Percentiles rank a stretch among this genome's conserved stretches.
Conservation (phyloP, 2,329 filamentous ascomycete species). For the Sporothrix inflata region DNA sequence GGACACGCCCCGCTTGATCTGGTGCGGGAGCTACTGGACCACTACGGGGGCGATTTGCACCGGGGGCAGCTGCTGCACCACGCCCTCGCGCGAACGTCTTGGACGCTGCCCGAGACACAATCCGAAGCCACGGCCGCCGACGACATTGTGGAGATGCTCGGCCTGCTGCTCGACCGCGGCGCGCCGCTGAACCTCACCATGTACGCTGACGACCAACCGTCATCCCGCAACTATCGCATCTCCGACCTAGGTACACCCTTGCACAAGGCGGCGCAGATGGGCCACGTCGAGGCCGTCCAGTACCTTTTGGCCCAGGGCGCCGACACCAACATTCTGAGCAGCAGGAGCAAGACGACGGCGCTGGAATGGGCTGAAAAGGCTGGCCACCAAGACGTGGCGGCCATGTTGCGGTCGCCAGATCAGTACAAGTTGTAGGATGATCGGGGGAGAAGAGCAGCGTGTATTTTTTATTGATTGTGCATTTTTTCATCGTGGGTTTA, state of each 20-base stretch:
- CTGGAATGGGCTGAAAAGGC: constrained; percentile 20
- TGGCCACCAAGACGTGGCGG: constrained; percentile 2
- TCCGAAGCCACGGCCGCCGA: background rate
- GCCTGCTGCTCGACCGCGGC: too few species aligned
- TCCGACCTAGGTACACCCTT: background rate
- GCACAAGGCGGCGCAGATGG: background rate
- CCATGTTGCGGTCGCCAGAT: constrained; percentile 41
- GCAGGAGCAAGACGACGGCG: constrained; percentile 12
- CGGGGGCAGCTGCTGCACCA: constrained; percentile 22
- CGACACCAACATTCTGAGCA: constrained; percentile 4
- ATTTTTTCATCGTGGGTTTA: too few species aligned
- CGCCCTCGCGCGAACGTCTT: constrained; percentile 6
- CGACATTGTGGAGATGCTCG: too few species aligned
- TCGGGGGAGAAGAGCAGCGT: too few species aligned
- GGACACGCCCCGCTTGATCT: constrained; percentile 9
- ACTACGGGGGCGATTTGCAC: background rate
- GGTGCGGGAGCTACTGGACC: constrained; percentile 17
- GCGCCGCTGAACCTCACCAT: constrained; percentile 13
- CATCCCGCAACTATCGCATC: background rate
- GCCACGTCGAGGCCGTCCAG: background rate
- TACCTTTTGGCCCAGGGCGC: constrained; percentile 20
- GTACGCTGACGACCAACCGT: constrained; percentile 14
- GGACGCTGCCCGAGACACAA: background rate
- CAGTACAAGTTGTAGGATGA: background rate
- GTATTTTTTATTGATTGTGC: too few species aligned